Conservation (phyloP, 1,284 basidiomycete species). For the Rhizopogon hawkerae region DNA sequence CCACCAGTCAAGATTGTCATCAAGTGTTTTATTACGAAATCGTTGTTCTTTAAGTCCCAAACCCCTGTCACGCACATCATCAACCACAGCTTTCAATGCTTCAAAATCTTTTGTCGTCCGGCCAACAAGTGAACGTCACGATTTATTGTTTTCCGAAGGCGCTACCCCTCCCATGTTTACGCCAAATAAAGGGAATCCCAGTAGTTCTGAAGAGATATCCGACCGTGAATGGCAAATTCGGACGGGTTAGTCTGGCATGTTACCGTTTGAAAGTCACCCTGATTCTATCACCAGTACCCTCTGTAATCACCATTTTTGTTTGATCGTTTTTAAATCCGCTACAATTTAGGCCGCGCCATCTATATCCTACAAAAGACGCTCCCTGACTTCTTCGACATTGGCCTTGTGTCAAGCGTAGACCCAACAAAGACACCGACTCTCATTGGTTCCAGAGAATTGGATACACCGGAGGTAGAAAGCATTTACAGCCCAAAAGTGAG, state of each 20-base stretch:
- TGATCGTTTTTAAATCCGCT: background rate
- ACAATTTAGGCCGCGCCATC: slow-evolving; percentile 53
- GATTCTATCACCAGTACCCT: slow-evolving; percentile 22
- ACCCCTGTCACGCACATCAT: slow-evolving; percentile 4
- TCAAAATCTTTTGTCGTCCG: background rate
- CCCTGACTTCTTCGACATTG: slow-evolving; percentile 62
- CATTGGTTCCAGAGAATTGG: slow-evolving; percentile 9
- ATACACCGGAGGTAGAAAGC: slow-evolving; percentile 26
- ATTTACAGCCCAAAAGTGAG: slow-evolving; percentile 51
- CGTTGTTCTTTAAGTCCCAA: background rate
- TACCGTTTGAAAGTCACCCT: slow-evolving; percentile 16
- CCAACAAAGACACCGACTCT: slow-evolving; percentile 23
- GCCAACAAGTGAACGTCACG: slow-evolving; percentile 3
- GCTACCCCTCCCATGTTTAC: slow-evolving; percentile 24
- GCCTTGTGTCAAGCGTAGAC: slow-evolving; percentile 53
- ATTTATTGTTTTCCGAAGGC: slow-evolving; percentile 17
- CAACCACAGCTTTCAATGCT: background rate
- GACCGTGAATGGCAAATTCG: slow-evolving; percentile 59
- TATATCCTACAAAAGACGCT: slow-evolving; percentile 60
- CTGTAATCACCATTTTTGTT: slow-evolving; percentile 1
- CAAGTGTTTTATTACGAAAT: background rate
- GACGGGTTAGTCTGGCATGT: slow-evolving; percentile 38
- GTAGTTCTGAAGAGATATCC: slow-evolving; percentile 16
- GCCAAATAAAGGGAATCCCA: slow-evolving; percentile 13
- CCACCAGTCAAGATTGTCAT: slow-evolving; percentile 1